Evolutionary conservation across 805 yeast genomes (phyloP), one percentile per base, ranked within the genome.

Genomic region (Tanozyma kutaoensis): DNA sequence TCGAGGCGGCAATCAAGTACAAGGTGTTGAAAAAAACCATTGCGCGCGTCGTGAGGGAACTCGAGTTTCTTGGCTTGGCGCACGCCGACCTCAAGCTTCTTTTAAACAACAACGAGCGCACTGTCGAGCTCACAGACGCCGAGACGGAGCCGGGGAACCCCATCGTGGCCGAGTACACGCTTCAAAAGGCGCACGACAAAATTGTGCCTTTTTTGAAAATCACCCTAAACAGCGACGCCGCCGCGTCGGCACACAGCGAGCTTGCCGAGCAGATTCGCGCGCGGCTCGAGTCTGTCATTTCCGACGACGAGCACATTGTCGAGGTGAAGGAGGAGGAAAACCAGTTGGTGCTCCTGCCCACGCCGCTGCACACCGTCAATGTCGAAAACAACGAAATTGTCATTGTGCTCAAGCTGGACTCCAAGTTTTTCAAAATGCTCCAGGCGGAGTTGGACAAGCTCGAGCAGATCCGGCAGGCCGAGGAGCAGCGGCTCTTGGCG

Each of bases 21-120:
- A 78, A 78, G 45, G 64, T 71, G 3, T 46, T 78, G 31, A 78
- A 78, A 43, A 79, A 78, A 43, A 62, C 72, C 31, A 76, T 78
- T 32, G 66, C 67, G 32, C 60, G 58, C 32, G 79, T 78, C 11
- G 85, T 76, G 11, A 51, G 57, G 18, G 88, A 78, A 48, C 59
- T 79, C 23, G 59, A 62, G 24, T 45, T 48, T n/a, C 44, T 72
- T 19, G 86, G 86, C 0, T 47, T 77, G 14, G 61, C 66, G 22
- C 62, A 58, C 31, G 63, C 69, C 15, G 59, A 50, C 23, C 37
- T 45, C 35, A 58, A 57, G 32, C 42, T 59, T 12, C 33, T 59
- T 7, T 33, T 60, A n/a, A 52, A 53, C 27, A 50, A 52, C 23
- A 40, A 36, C 14, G 31, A 43, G 6, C 31, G 44, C 13, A 36